A percentile compares a stretch with the other conserved stretches of the same genome.
These are phyloP conservation scores for Albifimbria verrucaria DNA, from an alignment of 2,329 filamentous ascomycete species.

Conservation along the genomic window DNA sequence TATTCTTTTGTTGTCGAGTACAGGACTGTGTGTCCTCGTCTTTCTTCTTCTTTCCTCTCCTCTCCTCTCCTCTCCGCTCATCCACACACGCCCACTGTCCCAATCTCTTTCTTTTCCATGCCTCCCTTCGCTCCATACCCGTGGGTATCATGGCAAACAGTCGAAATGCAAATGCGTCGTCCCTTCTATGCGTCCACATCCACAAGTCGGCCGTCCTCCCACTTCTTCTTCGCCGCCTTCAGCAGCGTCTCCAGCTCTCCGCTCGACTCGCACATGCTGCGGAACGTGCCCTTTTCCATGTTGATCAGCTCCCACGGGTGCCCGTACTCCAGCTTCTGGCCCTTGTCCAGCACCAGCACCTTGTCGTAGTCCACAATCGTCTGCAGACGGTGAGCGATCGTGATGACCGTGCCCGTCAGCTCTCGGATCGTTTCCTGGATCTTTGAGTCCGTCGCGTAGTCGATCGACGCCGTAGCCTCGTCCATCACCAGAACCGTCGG, in stretches of 20 bases:
- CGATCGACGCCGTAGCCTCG: conserved; percentile 95
- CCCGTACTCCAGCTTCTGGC: conserved; percentile 82
- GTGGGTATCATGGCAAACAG: neutral
- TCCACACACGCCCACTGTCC: neutral
- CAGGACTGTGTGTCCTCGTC: too few relatives aligned
- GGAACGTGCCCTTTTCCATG: conserved; percentile 63
- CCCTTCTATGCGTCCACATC: conserved; percentile 25
- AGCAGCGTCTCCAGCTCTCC: conserved; percentile 51
- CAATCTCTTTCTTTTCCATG: conserved; percentile 4
- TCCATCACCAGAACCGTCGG: conserved; percentile 98
- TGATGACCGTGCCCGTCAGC: conserved; percentile 88
- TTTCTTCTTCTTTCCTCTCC: too few relatives aligned
- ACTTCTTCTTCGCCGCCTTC: conserved; percentile 55
- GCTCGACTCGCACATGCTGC: conserved; percentile 63
- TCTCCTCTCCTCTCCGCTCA: too few relatives aligned
- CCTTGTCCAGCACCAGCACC: conserved; percentile 90
- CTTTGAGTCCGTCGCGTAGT: conserved; percentile 92
- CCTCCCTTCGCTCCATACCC: conserved; percentile 4
- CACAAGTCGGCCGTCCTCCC: conserved; percentile 36
- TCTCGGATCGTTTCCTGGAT: conserved; percentile 97
- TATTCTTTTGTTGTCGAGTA: neutral
- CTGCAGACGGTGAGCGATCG: conserved; percentile 91
- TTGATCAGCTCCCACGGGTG: conserved; percentile 80
- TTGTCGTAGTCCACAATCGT: conserved; percentile 99
- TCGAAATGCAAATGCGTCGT: neutral